Base-by-base conservation (phyloP, 2,329 filamentous ascomycete species). In the Colletotrichum sp. region DNA sequence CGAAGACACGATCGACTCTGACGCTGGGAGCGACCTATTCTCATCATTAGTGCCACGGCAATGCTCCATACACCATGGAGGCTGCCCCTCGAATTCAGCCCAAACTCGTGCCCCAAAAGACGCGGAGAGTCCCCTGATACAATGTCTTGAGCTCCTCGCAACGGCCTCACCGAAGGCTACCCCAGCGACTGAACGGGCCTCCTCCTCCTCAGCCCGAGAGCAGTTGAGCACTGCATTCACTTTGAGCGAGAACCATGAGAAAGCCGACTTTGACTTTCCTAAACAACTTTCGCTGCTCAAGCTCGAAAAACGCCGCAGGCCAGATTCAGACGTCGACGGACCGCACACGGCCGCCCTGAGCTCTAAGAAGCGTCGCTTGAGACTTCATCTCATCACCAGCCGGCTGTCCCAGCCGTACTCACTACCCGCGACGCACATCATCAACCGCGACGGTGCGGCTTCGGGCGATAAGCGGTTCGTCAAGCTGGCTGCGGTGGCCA, bases 401-500 rank as follows among this genome's bases (percentile, higher is more conserved):
- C 89, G 93, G 9, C 90, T 95, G 1, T 94, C 93, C 12, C 90
- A 88, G 64, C 93, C 93, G 2, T 95, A 91, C 82, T 94, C 93
- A 0, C 87, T 90, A 32, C 93, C 93, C 0, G 92, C 93, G 5
- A 92, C 93, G 59, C 93, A 95, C 79, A 94, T 94, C 72, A 87
- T 93, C 68, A 91, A 93, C 82, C 89, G 92, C 30, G 92, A 91
- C 72, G 87, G 86, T 15, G 80, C 83, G 13, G 82, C 85, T 2
- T 78, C 82, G 2, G 86, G 87, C 6, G 86, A 89, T 77, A 88
- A 86, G 79, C 84, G 88, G 5, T 88, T 91, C 68, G 79, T 89
- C 34, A 88, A 88, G 79, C 83, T 89, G 72, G 87, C 88, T 0
- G 85, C 87, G 6, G 72, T 59, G 52, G 74, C 67, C 34, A 74